Evolutionary conservation across 345 rosid genomes (phyloP), one percentile per base, ranked within the genome.

Genomic region (Isatis tinctoria): DNA sequence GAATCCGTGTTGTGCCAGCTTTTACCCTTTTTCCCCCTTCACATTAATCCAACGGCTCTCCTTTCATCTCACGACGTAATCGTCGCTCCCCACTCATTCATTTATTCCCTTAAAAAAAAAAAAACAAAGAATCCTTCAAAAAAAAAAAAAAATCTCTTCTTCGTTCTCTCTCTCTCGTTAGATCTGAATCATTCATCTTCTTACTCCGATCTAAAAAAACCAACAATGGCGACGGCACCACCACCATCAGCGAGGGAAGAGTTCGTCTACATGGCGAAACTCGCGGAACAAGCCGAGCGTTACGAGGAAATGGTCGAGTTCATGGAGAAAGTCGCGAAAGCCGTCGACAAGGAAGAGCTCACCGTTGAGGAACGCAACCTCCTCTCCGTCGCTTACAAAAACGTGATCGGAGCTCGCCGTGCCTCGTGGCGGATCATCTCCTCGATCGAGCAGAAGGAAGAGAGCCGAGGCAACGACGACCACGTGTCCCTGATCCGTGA

Each of bases 251-350:
- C 93, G 0, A 90, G 96, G 35, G 97, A 93, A 53, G 96, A 93
- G 48, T 70, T 49, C 64, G 96, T 93, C 1, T 93, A 90, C 91
- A 84, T 93, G 97, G 93, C 96, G 10, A 93, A 93, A 81, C 96
- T 93, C 17, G 93, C 98, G 20, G 96, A 93, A 81, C 97, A 90
- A 74, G 98, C 97, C 20, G 96, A 93, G 82, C 95, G 96, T 28
- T 90, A 92, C 78, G 95, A 92, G 79, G 98, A 92, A 71, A 92
- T 92, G 98, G 98, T 92, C 7, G 93, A 88, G 79, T 92, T 82
- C 83, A 92, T 88, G 96, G 96, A 92, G 80, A 88, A 88, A 69
- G 95, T 92, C 54, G 82, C 95, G 3, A 80, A 85, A 54, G 48
- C 90, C 32, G 83, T 63, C 4, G 87, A 83, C 17, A 67, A 76